Evolutionary conservation across 1,284 basidiomycete species (phyloP), one percentile per base, ranked within the genome.

Genomic region (Leccinum olivaceoglutinosum): DNA sequence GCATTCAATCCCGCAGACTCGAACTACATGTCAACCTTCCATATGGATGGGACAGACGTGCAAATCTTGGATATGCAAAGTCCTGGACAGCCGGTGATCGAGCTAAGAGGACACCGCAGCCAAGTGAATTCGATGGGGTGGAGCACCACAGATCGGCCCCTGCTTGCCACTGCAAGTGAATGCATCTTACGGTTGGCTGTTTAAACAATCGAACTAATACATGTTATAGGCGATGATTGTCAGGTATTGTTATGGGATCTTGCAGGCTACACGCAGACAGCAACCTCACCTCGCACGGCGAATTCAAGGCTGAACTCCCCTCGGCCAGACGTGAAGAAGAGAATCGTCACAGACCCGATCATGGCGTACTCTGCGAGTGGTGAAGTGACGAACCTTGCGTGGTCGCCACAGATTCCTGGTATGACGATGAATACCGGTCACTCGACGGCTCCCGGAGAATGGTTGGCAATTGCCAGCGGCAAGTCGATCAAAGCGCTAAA

Each of bases 41-140:
- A 94, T 69, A 89, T 94, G 83, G 94, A 96, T 71, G 92, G 92
- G 60, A 77, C 82, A 25, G 89, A 93, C 68, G 84, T 96, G 4
- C 90, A 96, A 73, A 92, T 98, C 44, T 80, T 98, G 64, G 95
- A 98, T 73, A 96, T 97, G 90, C 85, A 95, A 57, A 92, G 88
- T 75, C 95, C 95, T 0, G 96, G 96, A 0, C 88, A 92, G 67
- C 94, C 96, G 0, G 94, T 97, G 5, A 90, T 95, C 72, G 94
- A 97, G 74, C 80, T 97, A 16, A 84, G 87, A 66, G 93, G 85
- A 10, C 95, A 97, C 74, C 83, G 83, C 64, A 84, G 81, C 44
- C 84, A 85, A 61, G 82, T 97, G 39, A 93, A 94, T 69, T 90
- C 90, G 2, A 84, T 96, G 56, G 91, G 90, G 4, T 98, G 95